These are phyloP conservation scores for Detonula confervacea DNA, from an alignment of 352 stramenopile species.

Conservation along the genomic window DNA sequence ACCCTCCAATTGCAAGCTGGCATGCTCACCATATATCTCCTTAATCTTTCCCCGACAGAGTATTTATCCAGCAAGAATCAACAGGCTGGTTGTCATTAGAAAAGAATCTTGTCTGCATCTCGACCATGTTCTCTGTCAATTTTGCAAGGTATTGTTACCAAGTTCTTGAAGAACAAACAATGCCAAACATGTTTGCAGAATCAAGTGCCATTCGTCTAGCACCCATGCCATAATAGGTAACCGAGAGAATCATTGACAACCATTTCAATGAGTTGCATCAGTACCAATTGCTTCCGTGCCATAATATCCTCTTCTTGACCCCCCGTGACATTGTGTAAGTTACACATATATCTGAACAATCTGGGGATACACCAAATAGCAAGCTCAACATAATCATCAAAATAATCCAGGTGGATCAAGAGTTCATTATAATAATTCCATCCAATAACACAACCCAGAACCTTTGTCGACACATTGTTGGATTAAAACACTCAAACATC, in stretches of 20 bases:
- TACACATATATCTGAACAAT: background rate
- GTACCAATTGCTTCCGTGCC: background rate
- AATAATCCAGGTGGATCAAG: background rate
- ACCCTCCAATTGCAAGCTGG: background rate
- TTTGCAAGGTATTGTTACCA: background rate
- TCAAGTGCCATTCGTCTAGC: slow-evolving; percentile 8
- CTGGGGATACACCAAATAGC: background rate
- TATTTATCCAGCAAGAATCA: background rate
- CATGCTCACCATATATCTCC: background rate
- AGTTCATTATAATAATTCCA: slow-evolving; percentile 1
- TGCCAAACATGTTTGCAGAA: background rate
- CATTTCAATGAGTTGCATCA: slow-evolving; percentile 3
- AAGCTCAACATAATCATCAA: background rate
- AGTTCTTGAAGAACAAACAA: background rate
- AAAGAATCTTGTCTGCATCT: background rate
- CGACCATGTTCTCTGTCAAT: background rate
- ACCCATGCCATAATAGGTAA: slow-evolving; percentile 10
- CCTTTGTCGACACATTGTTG: no score
- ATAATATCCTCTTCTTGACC: background rate
- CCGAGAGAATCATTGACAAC: background rate
- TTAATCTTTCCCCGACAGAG: background rate
- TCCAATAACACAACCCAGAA: background rate
- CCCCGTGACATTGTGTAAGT: background rate
- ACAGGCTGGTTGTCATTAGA: background rate
- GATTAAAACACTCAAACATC: no score